Base-by-base conservation (phyloP, 1,284 basidiomycete genomes). In the Cystobasidiaceae sp. region DNA sequence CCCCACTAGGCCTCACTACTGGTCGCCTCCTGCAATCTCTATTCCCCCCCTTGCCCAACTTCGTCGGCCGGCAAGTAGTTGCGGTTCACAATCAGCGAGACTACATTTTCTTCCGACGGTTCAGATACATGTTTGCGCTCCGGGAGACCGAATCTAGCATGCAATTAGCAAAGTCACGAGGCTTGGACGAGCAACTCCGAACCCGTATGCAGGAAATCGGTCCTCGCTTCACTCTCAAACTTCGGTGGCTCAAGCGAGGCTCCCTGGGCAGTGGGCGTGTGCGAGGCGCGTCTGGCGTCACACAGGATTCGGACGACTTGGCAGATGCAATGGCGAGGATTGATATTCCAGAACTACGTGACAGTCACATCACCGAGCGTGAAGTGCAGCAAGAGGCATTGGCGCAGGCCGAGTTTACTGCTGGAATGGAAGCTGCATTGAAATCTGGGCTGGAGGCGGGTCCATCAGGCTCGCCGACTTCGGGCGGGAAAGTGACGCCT, bases 61-160 rank as follows among this genome's bases (percentile, higher is more conserved):
- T 97, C 74, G 89, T 94, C 77, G 96, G 96, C 19, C 83, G 96
- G 44, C 96, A 99, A 78, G 93, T 97, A 15, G 93, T 97, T 3
- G 97, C 94, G 1, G 81, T 97, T 28, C 96, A 98, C 77, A 97
- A 97, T 74, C 93, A 97, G 77, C 85, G 96, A 61, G 96, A 99
- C 79, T 99, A 97, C 77, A 79, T 98, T 66, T 99, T 99, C 80
- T 97, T 98, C 82, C 81, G 96, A 66, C 81, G 96, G 28, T 74
- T 73, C 67, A 66, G 73, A 7, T 74, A 74, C 71, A 73, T 73
- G 71, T 74, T 74, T 55, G 71, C 68, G 11, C 58, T 73, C 64
- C 28, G 70, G 61, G 52, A 71, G 66, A 55, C 70, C 23, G 71
- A 70, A 60, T 30, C 43, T 45, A 39, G 61, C 21, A 69, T 66